Evolutionary conservation across 495 filamentous ascomycete genomes (phyloP).

Genomic region (Aspergillus sclerotioniger): DNA sequence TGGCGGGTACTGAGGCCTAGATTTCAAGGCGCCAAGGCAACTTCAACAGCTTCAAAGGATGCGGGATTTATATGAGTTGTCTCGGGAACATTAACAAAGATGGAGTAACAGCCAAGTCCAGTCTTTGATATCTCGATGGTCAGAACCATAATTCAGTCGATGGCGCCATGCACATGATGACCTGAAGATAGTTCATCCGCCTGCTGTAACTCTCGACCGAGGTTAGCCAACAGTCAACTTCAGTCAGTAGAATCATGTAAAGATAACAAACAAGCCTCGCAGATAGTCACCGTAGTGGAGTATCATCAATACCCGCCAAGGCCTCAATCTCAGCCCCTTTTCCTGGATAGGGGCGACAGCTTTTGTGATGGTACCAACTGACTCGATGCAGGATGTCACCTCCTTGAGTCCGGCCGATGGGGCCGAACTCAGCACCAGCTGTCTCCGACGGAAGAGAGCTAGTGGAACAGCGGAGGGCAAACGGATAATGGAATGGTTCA

Average conservation of each 20-base stretch:
- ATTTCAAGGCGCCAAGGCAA: too few species aligned
- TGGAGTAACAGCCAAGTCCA: too few species aligned
- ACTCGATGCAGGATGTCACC: not conserved
- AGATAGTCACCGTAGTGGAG: not conserved
- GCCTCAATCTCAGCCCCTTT: not conserved
- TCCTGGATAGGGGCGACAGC: not conserved
- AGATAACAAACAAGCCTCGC: not conserved
- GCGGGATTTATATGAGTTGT: not conserved
- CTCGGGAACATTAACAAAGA: not conserved
- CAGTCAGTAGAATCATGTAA: not conserved
- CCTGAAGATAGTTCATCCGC: too few species aligned
- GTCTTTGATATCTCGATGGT: too few species aligned
- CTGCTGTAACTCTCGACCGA: too few species aligned
- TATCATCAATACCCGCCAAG: not conserved
- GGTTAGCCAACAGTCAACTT: too few species aligned
- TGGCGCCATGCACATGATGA: too few species aligned
- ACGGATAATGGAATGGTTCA: slow-evolving; percentile 2
- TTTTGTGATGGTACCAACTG: too few species aligned
- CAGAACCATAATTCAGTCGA: too few species aligned
- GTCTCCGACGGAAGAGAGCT: not conserved
- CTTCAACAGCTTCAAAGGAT: too few species aligned
- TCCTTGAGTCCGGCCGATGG: not conserved
- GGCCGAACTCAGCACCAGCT: not conserved
- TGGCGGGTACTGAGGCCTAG: too few species aligned
- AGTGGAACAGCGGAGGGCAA: not conserved